phyloP scores from a whole-genome alignment of 768 basidiomycete species.

The Peribolospora kevripleyi region DNA sequence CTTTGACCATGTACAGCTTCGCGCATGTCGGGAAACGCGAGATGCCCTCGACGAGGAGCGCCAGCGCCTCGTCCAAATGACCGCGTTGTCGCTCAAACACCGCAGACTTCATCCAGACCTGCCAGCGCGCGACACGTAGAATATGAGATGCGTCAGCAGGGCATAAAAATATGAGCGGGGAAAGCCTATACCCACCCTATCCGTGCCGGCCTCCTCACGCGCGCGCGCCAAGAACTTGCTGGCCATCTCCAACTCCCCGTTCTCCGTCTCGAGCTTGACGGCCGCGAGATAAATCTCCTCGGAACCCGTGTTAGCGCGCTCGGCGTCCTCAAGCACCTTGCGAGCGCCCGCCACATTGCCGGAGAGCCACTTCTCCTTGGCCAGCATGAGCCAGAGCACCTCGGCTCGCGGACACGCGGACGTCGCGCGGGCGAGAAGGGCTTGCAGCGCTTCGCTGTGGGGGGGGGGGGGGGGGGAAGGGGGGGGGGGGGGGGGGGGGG shows the following conservation, averaged over 20 bases:
- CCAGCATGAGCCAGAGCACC: conserved; percentile 90
- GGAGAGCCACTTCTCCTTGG: conserved; percentile 84
- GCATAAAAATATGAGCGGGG: not conserved
- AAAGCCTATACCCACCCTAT: conserved; percentile 34
- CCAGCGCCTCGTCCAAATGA: conserved; percentile 43
- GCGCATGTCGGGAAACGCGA: conserved; percentile 65
- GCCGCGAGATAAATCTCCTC: conserved; percentile 97
- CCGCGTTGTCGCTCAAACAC: conserved; percentile 83
- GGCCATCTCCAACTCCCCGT: conserved; percentile 66
- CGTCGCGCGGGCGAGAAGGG: conserved; percentile 57
- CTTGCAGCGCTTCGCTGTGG: conserved; percentile 48
- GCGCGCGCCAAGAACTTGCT: conserved; percentile 68
- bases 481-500: not conserved
- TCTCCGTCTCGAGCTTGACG: conserved; percentile 89
- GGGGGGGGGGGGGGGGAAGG: too few species aligned
- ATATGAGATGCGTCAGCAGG: not conserved
- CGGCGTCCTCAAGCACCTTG: conserved; percentile 64
- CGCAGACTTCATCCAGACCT: conserved; percentile 99
- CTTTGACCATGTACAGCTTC: conserved; percentile 93
- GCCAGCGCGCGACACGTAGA: not conserved
- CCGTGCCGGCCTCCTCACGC: conserved; percentile 69
- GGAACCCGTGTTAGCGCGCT: conserved; percentile 84
- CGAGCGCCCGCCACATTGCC: conserved; percentile 81
- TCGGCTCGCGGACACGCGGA: conserved; percentile 85
- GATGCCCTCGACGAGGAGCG: conserved; percentile 49